These are phyloP conservation scores for Psilocybe mexicana DNA, from an alignment of 1,284 basidiomycete species.

Conservation along the genomic window DNA sequence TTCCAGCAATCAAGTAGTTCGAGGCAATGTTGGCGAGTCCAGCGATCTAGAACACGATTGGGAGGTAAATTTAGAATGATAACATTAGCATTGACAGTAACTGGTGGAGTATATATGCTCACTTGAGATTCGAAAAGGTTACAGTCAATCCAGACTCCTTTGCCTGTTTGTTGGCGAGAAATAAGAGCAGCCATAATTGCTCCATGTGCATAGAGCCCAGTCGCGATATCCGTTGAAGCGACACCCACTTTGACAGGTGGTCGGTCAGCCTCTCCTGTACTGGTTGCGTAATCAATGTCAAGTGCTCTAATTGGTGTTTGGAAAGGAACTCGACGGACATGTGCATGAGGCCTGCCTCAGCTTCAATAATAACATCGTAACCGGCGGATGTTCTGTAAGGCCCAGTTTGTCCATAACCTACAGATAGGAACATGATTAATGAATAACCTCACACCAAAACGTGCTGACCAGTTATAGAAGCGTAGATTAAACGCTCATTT, in stretches of 20 bases:
- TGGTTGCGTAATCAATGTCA: conserved; percentile 29
- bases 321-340: conserved; percentile 54
- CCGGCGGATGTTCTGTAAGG: conserved; percentile 84
- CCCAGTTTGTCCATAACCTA: conserved; percentile 93
- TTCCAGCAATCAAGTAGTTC: conserved; percentile 87
- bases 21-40: conserved; percentile 92
- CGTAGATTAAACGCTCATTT: conserved; percentile 86
- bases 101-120: background rate
- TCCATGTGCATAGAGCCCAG: conserved; percentile 91
- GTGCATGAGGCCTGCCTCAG: conserved; percentile 92
- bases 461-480: conserved; percentile 80
- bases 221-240: conserved; percentile 89
- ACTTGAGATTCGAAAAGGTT: conserved; percentile 88
- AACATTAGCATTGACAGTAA: conserved; percentile 14
- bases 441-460: background rate
- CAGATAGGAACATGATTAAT: conserved; percentile 3
- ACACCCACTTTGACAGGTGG: conserved; percentile 91
- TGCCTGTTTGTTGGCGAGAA: conserved; percentile 81
- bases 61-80: conserved; percentile 1
- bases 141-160: conserved; percentile 90
- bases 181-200: conserved; percentile 91
- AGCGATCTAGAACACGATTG: conserved; percentile 63
- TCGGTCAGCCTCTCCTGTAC: conserved; percentile 88
- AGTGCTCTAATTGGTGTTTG: conserved; percentile 1
- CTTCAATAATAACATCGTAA: conserved; percentile 91